These are phyloP conservation scores for Boletus speciosus DNA, from an alignment of 768 basidiomycete species.

Conservation along the genomic window DNA sequence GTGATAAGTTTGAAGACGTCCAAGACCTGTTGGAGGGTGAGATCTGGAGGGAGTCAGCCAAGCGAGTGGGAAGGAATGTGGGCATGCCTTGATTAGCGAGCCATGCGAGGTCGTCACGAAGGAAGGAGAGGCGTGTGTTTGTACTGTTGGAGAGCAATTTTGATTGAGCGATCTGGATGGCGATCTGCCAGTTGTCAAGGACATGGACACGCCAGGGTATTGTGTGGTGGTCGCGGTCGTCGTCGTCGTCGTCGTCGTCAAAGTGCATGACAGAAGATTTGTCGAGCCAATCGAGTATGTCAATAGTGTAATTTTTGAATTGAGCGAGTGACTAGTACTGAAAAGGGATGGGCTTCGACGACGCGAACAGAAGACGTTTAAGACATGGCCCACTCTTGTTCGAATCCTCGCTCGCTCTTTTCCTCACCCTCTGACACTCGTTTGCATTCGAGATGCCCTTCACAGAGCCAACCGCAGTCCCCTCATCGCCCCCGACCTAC, in stretches of 20 bases:
- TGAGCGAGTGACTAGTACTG: background rate
- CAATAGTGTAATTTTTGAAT: too few species aligned
- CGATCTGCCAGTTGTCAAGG: conserved; percentile 51
- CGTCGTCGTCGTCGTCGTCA: conserved; percentile 11
- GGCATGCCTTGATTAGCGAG: conserved; percentile 56
- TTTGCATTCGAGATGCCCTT: background rate
- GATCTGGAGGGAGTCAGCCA: conserved; percentile 40
- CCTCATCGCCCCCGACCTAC: conserved; percentile 1
- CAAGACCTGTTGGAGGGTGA: conserved; percentile 54
- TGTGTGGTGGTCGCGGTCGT: conserved; percentile 29
- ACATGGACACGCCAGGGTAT: conserved; percentile 53
- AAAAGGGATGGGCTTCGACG: background rate
- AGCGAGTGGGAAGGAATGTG: background rate
- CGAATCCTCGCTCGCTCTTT: background rate
- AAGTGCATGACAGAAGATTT: background rate
- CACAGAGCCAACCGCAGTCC: background rate
- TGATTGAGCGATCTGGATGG: conserved; percentile 51
- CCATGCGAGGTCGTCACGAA: conserved; percentile 58
- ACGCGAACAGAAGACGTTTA: background rate
- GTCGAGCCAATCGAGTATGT: conserved; percentile 37
- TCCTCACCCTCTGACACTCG: background rate
- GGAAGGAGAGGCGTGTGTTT: conserved; percentile 52
- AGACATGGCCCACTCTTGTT: too few species aligned
- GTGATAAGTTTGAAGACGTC: conserved; percentile 74
- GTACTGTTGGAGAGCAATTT: conserved; percentile 51